Percentiles rank a stretch among this genome's conserved stretches.
Evolutionary conservation across 176 grass and related monocot species (phyloP).

Genomic region (Raddia guianensis): DNA sequence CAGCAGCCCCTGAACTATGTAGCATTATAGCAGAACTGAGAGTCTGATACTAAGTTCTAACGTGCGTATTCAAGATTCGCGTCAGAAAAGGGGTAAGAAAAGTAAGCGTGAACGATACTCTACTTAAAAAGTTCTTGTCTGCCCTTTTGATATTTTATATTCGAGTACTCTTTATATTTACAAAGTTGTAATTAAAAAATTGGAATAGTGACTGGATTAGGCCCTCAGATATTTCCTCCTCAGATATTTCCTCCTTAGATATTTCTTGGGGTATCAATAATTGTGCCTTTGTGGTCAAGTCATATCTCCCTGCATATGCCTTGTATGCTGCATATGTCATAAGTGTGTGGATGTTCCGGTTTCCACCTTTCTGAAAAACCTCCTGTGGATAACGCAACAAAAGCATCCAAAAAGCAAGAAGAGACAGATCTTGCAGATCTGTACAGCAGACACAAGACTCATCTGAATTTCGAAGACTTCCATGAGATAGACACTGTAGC

Average conservation of each 20-base stretch:
- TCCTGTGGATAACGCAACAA: not conserved
- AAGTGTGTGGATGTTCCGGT: not conserved
- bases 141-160: not conserved
- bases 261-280: conserved; percentile 28
- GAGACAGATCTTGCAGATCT: not conserved
- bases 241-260: not conserved
- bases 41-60: too few relatives aligned
- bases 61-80: not conserved
- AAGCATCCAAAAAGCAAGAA: not conserved
- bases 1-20: not conserved
- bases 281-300: conserved; percentile 35
- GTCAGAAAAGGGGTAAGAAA: not conserved
- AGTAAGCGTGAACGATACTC: not conserved
- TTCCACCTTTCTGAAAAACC: not conserved
- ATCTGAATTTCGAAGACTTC: not conserved
- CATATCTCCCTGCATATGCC: not conserved
- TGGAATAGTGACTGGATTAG: not conserved
- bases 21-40: not conserved
- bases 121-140: not conserved
- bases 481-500: not conserved
- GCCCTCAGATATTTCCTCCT: conserved; percentile 41
- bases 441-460: not conserved
- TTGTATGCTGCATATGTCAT: not conserved
- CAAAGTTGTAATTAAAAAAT: conserved; percentile 8
- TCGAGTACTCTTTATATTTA: not conserved